Conservation (phyloP, 2,329 filamentous ascomycete species). For the Saccharata proteae region DNA sequence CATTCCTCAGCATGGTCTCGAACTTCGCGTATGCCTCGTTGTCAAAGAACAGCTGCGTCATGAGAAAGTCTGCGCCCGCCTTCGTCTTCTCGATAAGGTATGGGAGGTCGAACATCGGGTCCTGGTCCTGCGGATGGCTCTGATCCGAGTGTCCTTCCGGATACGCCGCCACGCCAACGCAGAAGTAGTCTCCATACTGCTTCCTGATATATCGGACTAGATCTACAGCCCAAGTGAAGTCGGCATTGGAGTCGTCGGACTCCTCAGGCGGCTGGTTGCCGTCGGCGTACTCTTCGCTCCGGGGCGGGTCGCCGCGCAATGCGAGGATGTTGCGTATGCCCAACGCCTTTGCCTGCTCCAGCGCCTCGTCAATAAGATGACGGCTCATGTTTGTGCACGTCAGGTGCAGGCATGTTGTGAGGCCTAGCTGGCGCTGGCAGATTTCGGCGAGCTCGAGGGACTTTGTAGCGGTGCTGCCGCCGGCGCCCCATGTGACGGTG, state of each 20-base stretch:
- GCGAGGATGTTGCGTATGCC: constrained; percentile 92
- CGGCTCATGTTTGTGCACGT: constrained; percentile 98
- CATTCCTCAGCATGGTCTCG: constrained; percentile 62
- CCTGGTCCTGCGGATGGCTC: constrained; percentile 69
- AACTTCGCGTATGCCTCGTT: constrained; percentile 70
- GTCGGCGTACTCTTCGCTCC: constrained; percentile 75
- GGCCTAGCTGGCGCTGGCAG: constrained; percentile 78
- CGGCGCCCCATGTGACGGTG: constrained; percentile 95
- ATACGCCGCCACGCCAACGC: constrained; percentile 86
- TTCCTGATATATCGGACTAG: constrained; percentile 79
- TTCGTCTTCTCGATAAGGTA: constrained; percentile 82
- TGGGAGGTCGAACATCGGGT: constrained; percentile 57
- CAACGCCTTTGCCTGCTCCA: constrained; percentile 80
- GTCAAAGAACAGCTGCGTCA: constrained; percentile 97
- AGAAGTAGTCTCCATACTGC: constrained; percentile 87
- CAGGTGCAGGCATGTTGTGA: constrained; percentile 91
- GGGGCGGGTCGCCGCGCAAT: constrained; percentile 78
- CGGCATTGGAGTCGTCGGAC: constrained; percentile 52
- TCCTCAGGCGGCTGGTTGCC: constrained; percentile 26
- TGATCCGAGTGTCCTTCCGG: constrained; percentile 93
- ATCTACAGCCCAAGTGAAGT: constrained; percentile 82
- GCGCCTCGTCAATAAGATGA: constrained; percentile 69
- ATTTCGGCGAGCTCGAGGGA: constrained; percentile 90
- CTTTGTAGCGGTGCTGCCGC: constrained; percentile 81
- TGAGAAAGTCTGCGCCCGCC: constrained; percentile 92